A percentile compares a stretch with the other conserved stretches of the same genome.
Evolutionary conservation across 2,329 filamentous ascomycete genomes (phyloP).

Genomic region (Aplosporella prunicola): DNA sequence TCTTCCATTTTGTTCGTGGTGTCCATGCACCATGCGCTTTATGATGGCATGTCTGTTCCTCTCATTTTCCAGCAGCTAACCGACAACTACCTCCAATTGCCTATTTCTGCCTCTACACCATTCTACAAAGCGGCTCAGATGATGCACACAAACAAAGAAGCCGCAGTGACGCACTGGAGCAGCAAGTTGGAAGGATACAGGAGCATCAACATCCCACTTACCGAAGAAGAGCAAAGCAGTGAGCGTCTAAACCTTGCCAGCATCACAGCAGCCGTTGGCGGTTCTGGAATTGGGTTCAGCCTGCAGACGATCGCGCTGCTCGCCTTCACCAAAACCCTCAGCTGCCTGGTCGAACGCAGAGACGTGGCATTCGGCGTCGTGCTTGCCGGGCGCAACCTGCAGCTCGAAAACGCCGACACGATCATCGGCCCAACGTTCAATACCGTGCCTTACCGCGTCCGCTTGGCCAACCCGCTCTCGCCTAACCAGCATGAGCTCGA

Average conservation of each 20-base stretch:
- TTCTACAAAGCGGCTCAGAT: conserved; percentile 39
- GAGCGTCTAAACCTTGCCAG: conserved; percentile 33
- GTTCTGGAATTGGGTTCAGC: conserved; percentile 4
- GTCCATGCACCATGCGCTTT: conserved; percentile 33
- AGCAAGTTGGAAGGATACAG: conserved; percentile 35
- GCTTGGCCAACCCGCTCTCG: conserved; percentile 17
- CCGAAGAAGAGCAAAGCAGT: background rate
- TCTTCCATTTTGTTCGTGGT: conserved; percentile 50
- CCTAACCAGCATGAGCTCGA: conserved; percentile 48
- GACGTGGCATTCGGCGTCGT: conserved; percentile 51
- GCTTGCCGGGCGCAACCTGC: conserved; percentile 45
- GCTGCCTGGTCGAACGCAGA: conserved; percentile 13
- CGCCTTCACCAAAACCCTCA: conserved; percentile 7
- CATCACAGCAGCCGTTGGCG: conserved; percentile 37
- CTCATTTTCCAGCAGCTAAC: conserved; percentile 27
- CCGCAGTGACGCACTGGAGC: conserved; percentile 40
- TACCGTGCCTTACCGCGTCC: conserved; percentile 48
- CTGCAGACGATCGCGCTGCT: conserved; percentile 38
- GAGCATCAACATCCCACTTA: conserved; percentile 20
- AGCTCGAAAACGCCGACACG: conserved; percentile 38
- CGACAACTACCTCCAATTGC: conserved; percentile 16
- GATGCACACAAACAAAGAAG: conserved; percentile 30
- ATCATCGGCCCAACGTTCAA: conserved; percentile 54
- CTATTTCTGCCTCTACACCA: conserved; percentile 3
- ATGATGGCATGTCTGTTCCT: conserved; percentile 27